Percentiles rank a stretch among this genome's conserved stretches.
Conservation (phyloP, 768 basidiomycete species). For the Suillus placidus region DNA sequence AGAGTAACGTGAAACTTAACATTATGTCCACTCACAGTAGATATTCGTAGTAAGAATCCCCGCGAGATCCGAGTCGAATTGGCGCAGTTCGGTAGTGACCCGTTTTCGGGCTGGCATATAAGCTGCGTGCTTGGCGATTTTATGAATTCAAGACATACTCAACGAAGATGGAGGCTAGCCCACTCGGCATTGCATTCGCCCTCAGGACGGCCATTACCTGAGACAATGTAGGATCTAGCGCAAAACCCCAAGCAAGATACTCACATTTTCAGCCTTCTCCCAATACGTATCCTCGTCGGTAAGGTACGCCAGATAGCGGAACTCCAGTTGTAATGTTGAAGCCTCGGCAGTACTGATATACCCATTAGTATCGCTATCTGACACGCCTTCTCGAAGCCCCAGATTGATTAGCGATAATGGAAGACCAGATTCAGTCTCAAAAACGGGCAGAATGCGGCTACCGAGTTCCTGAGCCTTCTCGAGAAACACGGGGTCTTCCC, state of each 20-base stretch:
- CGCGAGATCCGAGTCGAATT: conserved; percentile 88
- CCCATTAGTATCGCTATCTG: conserved; percentile 59
- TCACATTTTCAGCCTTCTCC: conserved; percentile 75
- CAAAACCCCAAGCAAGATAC: conserved; percentile 6
- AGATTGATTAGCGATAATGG: conserved; percentile 85
- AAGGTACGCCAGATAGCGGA: conserved; percentile 81
- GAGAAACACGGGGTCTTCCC: conserved; percentile 67
- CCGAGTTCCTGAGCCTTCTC: conserved; percentile 81
- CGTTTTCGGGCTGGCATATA: conserved; percentile 42
- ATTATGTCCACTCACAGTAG: conserved; percentile 54
- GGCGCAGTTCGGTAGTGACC: conserved; percentile 65
- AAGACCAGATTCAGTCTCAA: conserved; percentile 80
- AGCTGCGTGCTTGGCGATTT: conserved; percentile 1
- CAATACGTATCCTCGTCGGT: conserved; percentile 82
- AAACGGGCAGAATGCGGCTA: conserved; percentile 81
- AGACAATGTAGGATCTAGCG: neutral
- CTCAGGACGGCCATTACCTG: conserved; percentile 76
- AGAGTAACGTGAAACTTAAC: neutral
- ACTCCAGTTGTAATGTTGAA: conserved; percentile 88
- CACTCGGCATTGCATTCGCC: conserved; percentile 60
- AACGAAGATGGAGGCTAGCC: conserved; percentile 85
- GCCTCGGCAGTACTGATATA: conserved; percentile 83
- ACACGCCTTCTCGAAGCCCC: conserved; percentile 56
- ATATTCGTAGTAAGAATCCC: conserved; percentile 95
- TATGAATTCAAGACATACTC: conserved; percentile 48